These are phyloP conservation scores for Zygotorulaspora mrakii DNA, from an alignment of 1,139 yeast genomes.

Conservation along the genomic window DNA sequence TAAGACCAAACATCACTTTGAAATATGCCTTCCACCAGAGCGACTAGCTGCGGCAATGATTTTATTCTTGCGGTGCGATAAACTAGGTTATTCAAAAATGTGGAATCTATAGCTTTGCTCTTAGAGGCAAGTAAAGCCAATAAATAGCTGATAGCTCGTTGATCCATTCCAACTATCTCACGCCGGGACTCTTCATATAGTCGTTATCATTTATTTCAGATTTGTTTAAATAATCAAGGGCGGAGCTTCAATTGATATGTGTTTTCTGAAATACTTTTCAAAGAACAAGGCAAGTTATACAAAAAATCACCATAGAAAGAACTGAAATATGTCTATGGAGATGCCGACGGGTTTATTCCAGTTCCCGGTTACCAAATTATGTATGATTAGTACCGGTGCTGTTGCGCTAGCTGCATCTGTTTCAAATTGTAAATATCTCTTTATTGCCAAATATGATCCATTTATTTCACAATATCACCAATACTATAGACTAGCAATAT, in stretches of 20 bases:
- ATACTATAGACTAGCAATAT: conserved; percentile 27
- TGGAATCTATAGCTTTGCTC: conserved; percentile 7
- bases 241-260: too few relatives aligned
- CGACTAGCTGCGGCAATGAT: conserved; percentile 12
- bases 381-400: conserved; percentile 28
- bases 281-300: too few relatives aligned
- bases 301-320: neutral
- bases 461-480: conserved; percentile 32
- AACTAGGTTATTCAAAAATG: conserved; percentile 23
- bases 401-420: conserved; percentile 32
- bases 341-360: conserved; percentile 29
- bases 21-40: conserved; percentile 19
- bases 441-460: conserved; percentile 31
- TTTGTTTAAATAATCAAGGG: too few relatives aligned
- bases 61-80: conserved; percentile 30
- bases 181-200: too few relatives aligned
- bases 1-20: conserved; percentile 15
- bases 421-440: conserved; percentile 30
- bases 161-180: conserved; percentile 2
- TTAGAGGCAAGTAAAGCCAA: conserved; percentile 5
- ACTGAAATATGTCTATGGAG: conserved; percentile 28
- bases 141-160: conserved; percentile 8
- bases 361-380: conserved; percentile 32
- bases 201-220: too few relatives aligned
- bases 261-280: too few relatives aligned